Conservation (phyloP, 163 green algal genomes). For the Botryococcus braunii region DNA sequence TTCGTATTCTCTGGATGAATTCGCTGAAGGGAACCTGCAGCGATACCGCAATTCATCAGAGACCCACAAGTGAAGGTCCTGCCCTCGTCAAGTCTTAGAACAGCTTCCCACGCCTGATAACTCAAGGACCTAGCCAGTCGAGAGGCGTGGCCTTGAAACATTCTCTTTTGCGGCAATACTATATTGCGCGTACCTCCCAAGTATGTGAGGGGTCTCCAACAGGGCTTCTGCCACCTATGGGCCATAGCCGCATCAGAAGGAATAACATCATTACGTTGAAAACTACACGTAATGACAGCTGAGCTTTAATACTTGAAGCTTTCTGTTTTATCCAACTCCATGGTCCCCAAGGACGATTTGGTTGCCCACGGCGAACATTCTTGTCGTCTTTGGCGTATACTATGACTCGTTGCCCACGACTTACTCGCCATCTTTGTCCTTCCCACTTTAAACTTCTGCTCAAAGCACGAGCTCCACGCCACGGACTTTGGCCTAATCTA, state of each 20-base stretch:
- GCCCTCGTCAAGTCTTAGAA: background rate
- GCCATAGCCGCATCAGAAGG: conserved; percentile 40
- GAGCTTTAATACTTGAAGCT: background rate
- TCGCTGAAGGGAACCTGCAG: conserved; percentile 52
- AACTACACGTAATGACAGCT: conserved; percentile 14
- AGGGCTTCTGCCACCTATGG: conserved; percentile 13
- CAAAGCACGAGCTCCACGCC: too few relatives aligned
- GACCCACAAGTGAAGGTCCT: background rate
- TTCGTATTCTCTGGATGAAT: conserved; percentile 52
- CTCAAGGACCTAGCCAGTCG: too few relatives aligned
- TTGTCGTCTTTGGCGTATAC: too few relatives aligned
- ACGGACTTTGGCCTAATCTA: too few relatives aligned
- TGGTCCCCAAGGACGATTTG: too few relatives aligned
- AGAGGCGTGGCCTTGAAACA: background rate
- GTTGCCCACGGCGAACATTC: too few relatives aligned
- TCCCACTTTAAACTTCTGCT: too few relatives aligned
- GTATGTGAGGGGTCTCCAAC: conserved; percentile 15
- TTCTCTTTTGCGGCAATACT: background rate
- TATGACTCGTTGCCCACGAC: too few relatives aligned
- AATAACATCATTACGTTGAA: conserved; percentile 40
- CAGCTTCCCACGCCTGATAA: too few relatives aligned
- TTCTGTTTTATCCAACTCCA: too few relatives aligned
- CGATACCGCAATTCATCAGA: background rate
- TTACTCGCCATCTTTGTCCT: too few relatives aligned
- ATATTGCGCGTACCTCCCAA: background rate